A percentile compares a stretch with the other conserved stretches of the same genome.
phyloP scores from a whole-genome alignment of 106 monocot species.

The Dendrobium huoshanense region DNA sequence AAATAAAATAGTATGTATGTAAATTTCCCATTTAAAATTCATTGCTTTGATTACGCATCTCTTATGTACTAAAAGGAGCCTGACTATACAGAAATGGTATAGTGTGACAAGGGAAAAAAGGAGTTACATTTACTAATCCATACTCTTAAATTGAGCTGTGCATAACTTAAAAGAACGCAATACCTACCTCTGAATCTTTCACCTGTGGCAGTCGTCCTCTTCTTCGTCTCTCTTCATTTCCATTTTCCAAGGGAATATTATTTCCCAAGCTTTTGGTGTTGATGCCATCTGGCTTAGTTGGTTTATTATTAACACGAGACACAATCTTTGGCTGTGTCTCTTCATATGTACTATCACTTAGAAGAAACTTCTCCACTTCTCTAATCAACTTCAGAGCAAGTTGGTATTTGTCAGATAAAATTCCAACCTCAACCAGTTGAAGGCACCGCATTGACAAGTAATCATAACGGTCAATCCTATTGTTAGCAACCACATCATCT shows the following conservation, averaged over 20 bases:
- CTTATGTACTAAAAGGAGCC: too few relatives aligned
- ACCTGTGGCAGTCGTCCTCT: slow-evolving; percentile 18
- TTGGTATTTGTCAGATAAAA: slow-evolving; percentile 49
- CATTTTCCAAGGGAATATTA: slow-evolving; percentile 18
- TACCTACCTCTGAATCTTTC: slow-evolving; percentile 25
- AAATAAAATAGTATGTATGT: too few relatives aligned
- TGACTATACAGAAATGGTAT: neutral
- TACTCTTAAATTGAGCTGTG: neutral
- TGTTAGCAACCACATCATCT: slow-evolving; percentile 37
- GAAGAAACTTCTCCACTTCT: slow-evolving; percentile 48
- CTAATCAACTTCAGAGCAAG: slow-evolving; percentile 51
- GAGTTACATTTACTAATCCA: neutral
- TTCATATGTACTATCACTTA: slow-evolving; percentile 47
- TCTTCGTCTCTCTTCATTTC: slow-evolving; percentile 17
- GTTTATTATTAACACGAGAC: slow-evolving; percentile 44
- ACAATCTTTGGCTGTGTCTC: slow-evolving; percentile 61
- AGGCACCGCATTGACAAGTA: slow-evolving; percentile 59
- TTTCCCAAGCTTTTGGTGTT: slow-evolving; percentile 20
- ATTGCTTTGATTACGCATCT: neutral
- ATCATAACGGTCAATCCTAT: slow-evolving; percentile 46
- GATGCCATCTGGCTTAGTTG: slow-evolving; percentile 28
- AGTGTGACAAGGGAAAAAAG: neutral
- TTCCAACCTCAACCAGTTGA: slow-evolving; percentile 44
- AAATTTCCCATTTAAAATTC: neutral
- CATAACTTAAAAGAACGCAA: neutral